Evolutionary conservation across 495 filamentous ascomycete genomes (phyloP), one percentile per base, ranked within the genome.

Genomic region (Neurospora sp.): DNA sequence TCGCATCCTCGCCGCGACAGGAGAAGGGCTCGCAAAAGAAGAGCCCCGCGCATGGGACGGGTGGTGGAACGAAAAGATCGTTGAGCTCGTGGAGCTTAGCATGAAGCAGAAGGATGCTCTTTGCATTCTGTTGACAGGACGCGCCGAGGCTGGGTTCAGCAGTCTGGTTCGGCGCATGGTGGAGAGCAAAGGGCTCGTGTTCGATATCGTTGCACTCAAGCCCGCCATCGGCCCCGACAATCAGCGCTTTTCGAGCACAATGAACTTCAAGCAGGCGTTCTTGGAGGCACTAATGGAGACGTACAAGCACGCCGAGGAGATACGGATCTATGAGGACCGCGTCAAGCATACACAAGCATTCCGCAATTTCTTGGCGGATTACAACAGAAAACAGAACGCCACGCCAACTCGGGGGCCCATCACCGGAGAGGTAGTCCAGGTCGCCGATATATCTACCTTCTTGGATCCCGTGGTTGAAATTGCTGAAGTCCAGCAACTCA

Each of bases 61-160:
- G 16, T 99, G 94, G 93, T 99, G 96, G 96, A 98, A 98, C 77
- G 94, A 99, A 78, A 88, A 91, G 77, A 93, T 99, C 77, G 91
- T 96, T 60, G 87, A 92, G 75, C 85, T 99, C 39, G 93, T 97
- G 2, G 80, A 86, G 79, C 86, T 98, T 70, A 95, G 91, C 78
- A 93, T 93, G 87, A 81, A 93, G 78, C 95, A 98, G 78, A 91
- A 93, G 74, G 94, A 97, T 82, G 92, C 92, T 8, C 85, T 99
- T 41, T 92, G 88, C 39, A 89, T 99, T 38, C 88, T 99, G 3
- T 85, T 99, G 42, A 99, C 96, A 12, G 96, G 96, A n/a, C 88
- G 96, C 14, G 86, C 89, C 27, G 93, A 97, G 80, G 83, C 82
- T 20, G 89, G 87, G 31, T 99, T 97, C 78, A 85, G 89, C 37